phyloP scores from a whole-genome alignment of 2,329 filamentous ascomycete genomes.

The Sphaerulina musiva region DNA sequence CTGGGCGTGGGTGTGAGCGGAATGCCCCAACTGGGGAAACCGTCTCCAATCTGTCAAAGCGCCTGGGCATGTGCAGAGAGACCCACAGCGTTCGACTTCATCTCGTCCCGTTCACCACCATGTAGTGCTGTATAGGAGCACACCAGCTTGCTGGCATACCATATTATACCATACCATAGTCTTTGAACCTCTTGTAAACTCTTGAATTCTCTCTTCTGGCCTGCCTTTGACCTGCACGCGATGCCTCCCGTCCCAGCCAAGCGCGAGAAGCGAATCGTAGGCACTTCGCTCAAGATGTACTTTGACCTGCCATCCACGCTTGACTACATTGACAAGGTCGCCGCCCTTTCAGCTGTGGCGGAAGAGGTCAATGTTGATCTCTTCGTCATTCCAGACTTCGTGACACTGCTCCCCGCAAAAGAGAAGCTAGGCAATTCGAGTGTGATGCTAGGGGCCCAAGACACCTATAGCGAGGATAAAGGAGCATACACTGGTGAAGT shows the following conservation, averaged over 20 bases:
- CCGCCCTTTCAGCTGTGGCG: constrained; percentile 46
- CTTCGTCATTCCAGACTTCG: constrained; percentile 72
- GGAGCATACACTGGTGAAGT: constrained; percentile 76
- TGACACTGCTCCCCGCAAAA: constrained; percentile 55
- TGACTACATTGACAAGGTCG: constrained; percentile 41
- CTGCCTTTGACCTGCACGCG: constrained; percentile 14
- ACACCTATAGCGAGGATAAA: constrained; percentile 61
- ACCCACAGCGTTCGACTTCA: constrained; percentile 5
- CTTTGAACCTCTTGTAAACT: neutral
- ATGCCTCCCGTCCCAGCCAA: constrained; percentile 30
- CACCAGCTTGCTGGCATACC: neutral
- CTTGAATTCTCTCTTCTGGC: neutral
- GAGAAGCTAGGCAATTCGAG: constrained; percentile 41
- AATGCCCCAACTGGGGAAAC: neutral
- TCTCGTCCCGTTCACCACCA: neutral
- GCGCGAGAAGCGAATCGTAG: constrained; percentile 56
- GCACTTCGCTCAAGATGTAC: constrained; percentile 75
- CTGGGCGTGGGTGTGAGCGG: neutral
- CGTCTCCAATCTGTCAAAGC: neutral
- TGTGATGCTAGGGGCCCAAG: constrained; percentile 67
- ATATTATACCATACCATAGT: neutral
- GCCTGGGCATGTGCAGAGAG: neutral
- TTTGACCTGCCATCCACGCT: constrained; percentile 60
- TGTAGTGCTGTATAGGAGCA: neutral
- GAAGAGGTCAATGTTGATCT: constrained; percentile 56